These are phyloP conservation scores for Chlamydomonas asymmetrica DNA, from an alignment of 139 green algal species.

Conservation along the genomic window DNA sequence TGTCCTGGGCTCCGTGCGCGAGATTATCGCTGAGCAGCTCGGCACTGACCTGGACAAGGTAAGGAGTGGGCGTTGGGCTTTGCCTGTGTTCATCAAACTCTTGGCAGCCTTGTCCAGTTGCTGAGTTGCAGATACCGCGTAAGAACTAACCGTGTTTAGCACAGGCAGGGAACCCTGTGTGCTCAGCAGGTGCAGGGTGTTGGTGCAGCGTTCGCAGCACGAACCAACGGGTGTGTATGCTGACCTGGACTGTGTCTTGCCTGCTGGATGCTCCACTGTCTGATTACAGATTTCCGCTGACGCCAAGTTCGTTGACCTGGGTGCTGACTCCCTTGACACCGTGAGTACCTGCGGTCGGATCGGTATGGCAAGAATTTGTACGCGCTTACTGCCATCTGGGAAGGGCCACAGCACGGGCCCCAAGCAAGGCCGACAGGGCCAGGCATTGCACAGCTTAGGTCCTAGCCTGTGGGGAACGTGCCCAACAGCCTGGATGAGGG, in stretches of 20 bases:
- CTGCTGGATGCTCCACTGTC: too few species aligned
- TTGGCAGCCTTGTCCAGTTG: constrained; percentile 2
- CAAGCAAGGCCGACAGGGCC: not conserved
- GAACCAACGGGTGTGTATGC: too few species aligned
- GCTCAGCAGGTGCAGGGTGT: too few species aligned
- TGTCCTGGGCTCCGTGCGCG: constrained; percentile 83
- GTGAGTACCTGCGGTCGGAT: constrained; percentile 52
- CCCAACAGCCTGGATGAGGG: too few species aligned
- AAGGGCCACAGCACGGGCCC: too few species aligned
- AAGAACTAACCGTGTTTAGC: not conserved
- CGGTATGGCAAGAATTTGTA: too few species aligned
- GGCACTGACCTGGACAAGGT: constrained; percentile 85
- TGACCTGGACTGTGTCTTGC: too few species aligned
- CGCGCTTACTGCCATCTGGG: too few species aligned
- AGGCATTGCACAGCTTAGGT: too few species aligned
- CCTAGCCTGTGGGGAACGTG: too few species aligned
- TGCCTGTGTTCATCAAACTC: not conserved
- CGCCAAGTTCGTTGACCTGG: constrained; percentile 95
- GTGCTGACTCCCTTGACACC: constrained; percentile 97
- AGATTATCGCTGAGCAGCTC: constrained; percentile 94
- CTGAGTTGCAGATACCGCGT: not conserved
- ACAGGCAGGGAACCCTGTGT: too few species aligned
- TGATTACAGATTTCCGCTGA: constrained; percentile 73
- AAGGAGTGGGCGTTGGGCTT: not conserved
- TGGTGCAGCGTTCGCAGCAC: too few species aligned